Evolutionary conservation across 2,329 filamentous ascomycete genomes (phyloP), one percentile per base, ranked within the genome.

Genomic region (Mycosphaerella arachidis): DNA sequence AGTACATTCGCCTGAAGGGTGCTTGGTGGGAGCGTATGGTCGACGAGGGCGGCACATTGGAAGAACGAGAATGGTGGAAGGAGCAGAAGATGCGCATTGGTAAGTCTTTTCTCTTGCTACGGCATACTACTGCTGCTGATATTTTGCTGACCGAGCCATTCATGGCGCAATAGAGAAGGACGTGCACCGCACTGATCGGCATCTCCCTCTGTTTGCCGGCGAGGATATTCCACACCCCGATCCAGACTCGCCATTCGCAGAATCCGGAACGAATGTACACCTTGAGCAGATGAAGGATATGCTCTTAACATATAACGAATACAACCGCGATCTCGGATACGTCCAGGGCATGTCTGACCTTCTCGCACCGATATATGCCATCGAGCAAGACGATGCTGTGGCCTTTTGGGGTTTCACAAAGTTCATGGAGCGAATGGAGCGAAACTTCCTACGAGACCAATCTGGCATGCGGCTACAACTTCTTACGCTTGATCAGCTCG

Each of bases 221-320:
- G 94, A 99, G 76, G 94, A 97, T 71, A 95, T 92, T 45, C 93
- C 94, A 7, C 94, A 99, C 72, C 95, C 94, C 0, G 94, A 99
- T 70, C 94, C 94, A 0, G 90, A 93, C 63, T 97, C 93, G 0
- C 93, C 94, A 0, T 99, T 97, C 74, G 91, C 93, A 12, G 90
- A 92, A 48, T 85, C 87, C 4, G 94, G 94, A 63, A 99, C 94
- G 51, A 99, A 99, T 70, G 92, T 97, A 6, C 94, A 99, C 75
- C 84, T 99, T 64, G 94, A 99, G 76, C 94, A 99, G 78, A 90
- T 99, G 85, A 99, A 99, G 77, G 94, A 99, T 73, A 96, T 99
- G 90, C 86, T 99, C 0, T 82, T 99, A 18, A 97, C 94, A 0
- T 99, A 99, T 75, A 97, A 99, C 73, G 94, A 99, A 77, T 95